Conservation (phyloP, 2,329 filamentous ascomycete genomes). For the Colletotrichum zoysiae region DNA sequence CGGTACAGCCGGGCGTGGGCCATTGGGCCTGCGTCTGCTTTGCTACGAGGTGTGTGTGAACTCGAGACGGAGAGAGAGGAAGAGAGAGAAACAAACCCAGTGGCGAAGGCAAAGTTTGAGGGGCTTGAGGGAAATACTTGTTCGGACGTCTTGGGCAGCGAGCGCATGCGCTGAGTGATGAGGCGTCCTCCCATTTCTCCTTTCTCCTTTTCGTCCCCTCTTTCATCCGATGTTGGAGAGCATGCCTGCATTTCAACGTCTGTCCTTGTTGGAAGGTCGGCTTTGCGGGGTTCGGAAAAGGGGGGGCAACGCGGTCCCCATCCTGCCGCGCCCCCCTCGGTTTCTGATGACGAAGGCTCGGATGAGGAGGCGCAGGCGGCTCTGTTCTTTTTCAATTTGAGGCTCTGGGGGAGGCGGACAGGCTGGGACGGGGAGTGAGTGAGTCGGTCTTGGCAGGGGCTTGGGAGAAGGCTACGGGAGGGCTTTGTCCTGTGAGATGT, state of each 20-base stretch:
- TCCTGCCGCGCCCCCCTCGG: not conserved
- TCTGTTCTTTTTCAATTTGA: not conserved
- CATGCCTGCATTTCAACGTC: not conserved
- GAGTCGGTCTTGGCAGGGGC: not conserved
- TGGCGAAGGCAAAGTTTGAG: not conserved
- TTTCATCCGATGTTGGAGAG: not conserved
- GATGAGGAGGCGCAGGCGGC: not conserved
- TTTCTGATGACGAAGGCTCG: not conserved
- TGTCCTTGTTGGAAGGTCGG: not conserved
- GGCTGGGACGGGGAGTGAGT: not conserved
- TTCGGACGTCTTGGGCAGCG: not conserved
- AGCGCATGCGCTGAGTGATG: not conserved
- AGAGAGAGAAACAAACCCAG: not conserved
- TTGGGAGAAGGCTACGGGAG: not conserved
- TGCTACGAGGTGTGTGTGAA: not conserved
- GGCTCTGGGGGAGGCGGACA: not conserved
- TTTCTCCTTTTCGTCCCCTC: not conserved
- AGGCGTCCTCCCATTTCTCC: not conserved
- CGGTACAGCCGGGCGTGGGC: not conserved
- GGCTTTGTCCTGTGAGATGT: not conserved
- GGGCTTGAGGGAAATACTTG: not conserved
- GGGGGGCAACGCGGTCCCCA: not conserved
- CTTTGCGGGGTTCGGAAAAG: not conserved
- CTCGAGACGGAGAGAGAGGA: not conserved
- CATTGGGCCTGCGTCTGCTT: not conserved